Conservation (phyloP, 495 filamentous ascomycete genomes). For the Talaromyces stipitatus region DNA sequence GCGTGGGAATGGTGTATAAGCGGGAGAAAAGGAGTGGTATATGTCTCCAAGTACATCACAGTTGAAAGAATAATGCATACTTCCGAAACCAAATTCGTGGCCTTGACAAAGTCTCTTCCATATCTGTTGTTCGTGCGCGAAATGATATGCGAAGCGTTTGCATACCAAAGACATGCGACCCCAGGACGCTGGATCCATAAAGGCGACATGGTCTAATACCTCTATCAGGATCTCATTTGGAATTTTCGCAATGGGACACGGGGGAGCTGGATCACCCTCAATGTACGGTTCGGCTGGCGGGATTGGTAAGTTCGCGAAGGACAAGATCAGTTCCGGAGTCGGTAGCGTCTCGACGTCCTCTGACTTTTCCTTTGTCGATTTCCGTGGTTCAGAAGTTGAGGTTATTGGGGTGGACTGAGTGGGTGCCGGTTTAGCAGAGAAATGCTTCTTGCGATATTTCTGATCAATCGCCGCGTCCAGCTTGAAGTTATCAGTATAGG, state of each 20-base stretch:
- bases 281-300: constrained; percentile 45
- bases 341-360: constrained; percentile 37
- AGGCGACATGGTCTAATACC: constrained; percentile 61
- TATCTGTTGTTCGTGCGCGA: constrained; percentile 76
- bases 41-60: constrained; percentile 56
- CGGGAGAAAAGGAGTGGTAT: constrained; percentile 29
- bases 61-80: constrained; percentile 78
- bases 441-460: constrained; percentile 85
- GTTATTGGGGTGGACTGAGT: constrained; percentile 39
- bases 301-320: constrained; percentile 63
- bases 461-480: constrained; percentile 80
- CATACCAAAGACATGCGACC: constrained; percentile 76
- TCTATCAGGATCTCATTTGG: constrained; percentile 79
- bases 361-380: constrained; percentile 42
- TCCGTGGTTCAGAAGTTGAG: constrained; percentile 43
- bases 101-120: constrained; percentile 75
- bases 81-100: constrained; percentile 64
- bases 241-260: constrained; percentile 68
- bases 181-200: constrained; percentile 72
- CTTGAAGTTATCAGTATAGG: constrained; percentile 31
- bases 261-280: constrained; percentile 59
- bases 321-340: constrained; percentile 62
- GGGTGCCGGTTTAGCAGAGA: constrained; percentile 50
- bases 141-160: constrained; percentile 77
- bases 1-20: constrained; percentile 36